Evolutionary conservation across 192 early-diverging fungal genomes (phyloP), one percentile per base, ranked within the genome.

Genomic region (Backusella circina): DNA sequence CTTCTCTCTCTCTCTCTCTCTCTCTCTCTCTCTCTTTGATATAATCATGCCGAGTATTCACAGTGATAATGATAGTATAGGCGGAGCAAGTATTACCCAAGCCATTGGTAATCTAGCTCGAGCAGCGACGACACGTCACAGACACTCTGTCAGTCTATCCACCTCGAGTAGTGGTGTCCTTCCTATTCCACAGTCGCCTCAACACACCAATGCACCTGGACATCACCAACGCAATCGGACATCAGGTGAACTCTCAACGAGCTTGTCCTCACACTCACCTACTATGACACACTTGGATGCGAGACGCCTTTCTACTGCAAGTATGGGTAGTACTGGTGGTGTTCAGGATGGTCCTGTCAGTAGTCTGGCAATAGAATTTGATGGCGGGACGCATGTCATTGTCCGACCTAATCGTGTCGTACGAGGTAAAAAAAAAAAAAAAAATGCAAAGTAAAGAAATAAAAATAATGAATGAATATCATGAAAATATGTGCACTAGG

Each of bases 301-400:
- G 9, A 70, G 41, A 31, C 23, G 69, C 1, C 38, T 21, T 37
- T 47, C 37, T 2, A 13, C 0, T 12, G 23, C 69, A 47, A 70
- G 69, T 5, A 23, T 9, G 8, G 39, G 10, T 8, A 28, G 54
- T 26, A 12, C 23, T 26, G 8, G 54, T 12, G 23, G 23, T 28
- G 21, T 32, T 41, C 5, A 10, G 28, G 72, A 79, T 30, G 32
- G 26, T 9, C 68, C 38, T 9, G 61, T 41, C 21, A 67, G 61
- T 18, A 70, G 21, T n/a, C 26, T 82, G 18, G n/a, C 21, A 6
- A 73, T 82, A 1, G 82, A 83, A 38, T 83, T 83, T 41, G 82
- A 83, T 26, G 82, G 82, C 12, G 82, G 82, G 12, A 64, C 75
- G 33, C 82, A 83, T 67, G 72, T 83, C 54, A 83, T 83, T 72